phyloP scores from a whole-genome alignment of 2,329 filamentous ascomycete species.

The Phialocephala sp. region DNA sequence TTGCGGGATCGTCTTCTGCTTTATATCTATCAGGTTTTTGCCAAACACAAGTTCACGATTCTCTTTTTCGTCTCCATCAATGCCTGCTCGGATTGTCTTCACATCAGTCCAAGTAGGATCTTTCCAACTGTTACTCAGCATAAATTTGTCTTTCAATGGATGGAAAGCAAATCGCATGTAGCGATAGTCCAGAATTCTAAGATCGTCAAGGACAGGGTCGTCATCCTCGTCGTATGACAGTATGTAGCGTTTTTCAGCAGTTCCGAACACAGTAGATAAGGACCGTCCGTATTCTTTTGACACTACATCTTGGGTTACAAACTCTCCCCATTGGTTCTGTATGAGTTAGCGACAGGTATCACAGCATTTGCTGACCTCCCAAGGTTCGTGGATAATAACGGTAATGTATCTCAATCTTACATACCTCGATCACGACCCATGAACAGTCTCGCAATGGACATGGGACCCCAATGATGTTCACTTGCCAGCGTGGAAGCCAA shows the following conservation, averaged over 20 bases:
- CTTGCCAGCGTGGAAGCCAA: constrained; percentile 89
- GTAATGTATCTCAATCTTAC: constrained; percentile 34
- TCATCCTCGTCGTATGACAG: constrained; percentile 71
- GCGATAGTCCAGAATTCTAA: constrained; percentile 86
- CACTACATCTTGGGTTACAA: constrained; percentile 75
- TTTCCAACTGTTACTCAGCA: constrained; percentile 89
- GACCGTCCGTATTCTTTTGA: constrained; percentile 58
- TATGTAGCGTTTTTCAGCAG: constrained; percentile 63
- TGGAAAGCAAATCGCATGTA: constrained; percentile 95
- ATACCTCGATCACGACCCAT: constrained; percentile 89
- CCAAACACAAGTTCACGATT: constrained; percentile 87
- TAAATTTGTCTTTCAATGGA: constrained; percentile 85
- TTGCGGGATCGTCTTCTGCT: constrained; percentile 83
- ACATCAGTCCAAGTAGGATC: constrained; percentile 88
- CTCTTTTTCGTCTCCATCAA: constrained; percentile 88
- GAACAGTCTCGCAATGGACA: constrained; percentile 75
- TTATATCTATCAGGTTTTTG: constrained; percentile 87
- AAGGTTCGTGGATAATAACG: too few relatives aligned
- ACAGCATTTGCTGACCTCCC: not conserved
- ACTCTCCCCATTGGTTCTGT: constrained; percentile 94
- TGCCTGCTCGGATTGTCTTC: constrained; percentile 73
- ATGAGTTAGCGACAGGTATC: constrained; percentile 39
- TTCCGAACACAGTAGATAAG: constrained; percentile 69
- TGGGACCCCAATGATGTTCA: constrained; percentile 73
- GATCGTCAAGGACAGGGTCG: constrained; percentile 76